Conservation (phyloP, 1,284 basidiomycete species). For the Phenoliferia sp. region DNA sequence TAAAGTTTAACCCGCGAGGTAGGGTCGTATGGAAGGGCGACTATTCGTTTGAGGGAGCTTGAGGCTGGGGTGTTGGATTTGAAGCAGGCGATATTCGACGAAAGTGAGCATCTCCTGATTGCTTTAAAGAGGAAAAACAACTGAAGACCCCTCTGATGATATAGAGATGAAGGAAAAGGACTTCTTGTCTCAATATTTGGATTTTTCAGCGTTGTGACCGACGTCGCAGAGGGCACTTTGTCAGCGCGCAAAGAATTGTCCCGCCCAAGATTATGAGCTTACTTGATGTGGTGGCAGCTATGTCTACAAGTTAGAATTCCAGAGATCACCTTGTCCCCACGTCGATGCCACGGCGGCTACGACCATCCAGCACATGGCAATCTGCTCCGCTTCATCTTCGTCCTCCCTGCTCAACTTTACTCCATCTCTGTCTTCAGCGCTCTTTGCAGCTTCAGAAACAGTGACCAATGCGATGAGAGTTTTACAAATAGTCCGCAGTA, state of each 20-base stretch:
- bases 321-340: conserved; percentile 84
- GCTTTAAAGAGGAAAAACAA: background rate
- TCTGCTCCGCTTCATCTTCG: conserved; percentile 42
- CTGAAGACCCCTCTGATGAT: background rate
- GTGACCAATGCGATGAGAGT: conserved; percentile 57
- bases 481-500: conserved; percentile 70
- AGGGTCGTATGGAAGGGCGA: background rate
- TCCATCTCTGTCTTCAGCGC: conserved; percentile 13
- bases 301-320: conserved; percentile 46
- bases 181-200: background rate
- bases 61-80: background rate
- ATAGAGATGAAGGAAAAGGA: background rate
- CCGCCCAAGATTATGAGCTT: no score
- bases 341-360: conserved; percentile 64
- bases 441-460: conserved; percentile 34
- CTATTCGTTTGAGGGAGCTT: background rate
- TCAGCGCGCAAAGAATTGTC: background rate
- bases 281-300: no score
- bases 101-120: background rate
- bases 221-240: background rate
- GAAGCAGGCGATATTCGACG: background rate
- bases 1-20: background rate
- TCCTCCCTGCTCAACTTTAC: background rate
- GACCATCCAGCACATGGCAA: conserved; percentile 76
- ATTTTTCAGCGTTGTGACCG: background rate